Percentiles rank a stretch among this genome's conserved stretches.
phyloP scores from a whole-genome alignment of 1,284 basidiomycete genomes.

The Malassezia arunalokei region DNA sequence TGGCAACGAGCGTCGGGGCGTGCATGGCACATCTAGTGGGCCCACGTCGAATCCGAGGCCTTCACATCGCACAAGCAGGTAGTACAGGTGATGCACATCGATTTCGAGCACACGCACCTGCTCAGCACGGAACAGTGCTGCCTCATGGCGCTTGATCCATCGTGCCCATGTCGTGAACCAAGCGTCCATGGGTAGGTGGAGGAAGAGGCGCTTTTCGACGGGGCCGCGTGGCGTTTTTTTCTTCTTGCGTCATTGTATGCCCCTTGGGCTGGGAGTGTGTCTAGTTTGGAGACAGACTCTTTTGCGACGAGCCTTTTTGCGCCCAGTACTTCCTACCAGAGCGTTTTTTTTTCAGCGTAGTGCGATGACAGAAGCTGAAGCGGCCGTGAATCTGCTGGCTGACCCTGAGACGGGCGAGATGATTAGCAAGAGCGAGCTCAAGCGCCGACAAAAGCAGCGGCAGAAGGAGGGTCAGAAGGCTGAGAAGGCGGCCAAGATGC shows the following conservation, averaged over 20 bases:
- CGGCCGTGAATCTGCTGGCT: slow-evolving; percentile 28
- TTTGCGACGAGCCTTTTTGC: background rate
- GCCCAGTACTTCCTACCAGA: background rate
- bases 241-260: slow-evolving; percentile 9
- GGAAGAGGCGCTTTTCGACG: background rate
- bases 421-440: slow-evolving; percentile 44
- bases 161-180: slow-evolving; percentile 30
- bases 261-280: slow-evolving; percentile 1
- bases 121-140: slow-evolving; percentile 14
- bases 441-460: slow-evolving; percentile 51
- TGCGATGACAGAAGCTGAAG: slow-evolving; percentile 12
- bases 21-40: slow-evolving; percentile 59
- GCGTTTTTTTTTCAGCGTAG: background rate
- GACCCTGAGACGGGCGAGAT: slow-evolving; percentile 45
- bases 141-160: slow-evolving; percentile 29
- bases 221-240: slow-evolving; percentile 2
- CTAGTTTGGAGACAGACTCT: background rate
- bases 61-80: slow-evolving; percentile 73
- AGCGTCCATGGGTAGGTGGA: slow-evolving; percentile 14
- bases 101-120: slow-evolving; percentile 40
- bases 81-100: slow-evolving; percentile 73
- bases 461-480: slow-evolving; percentile 75
- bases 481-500: slow-evolving; percentile 51
- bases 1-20: slow-evolving; percentile 7
- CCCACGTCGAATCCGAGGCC: slow-evolving; percentile 61